Conservation (phyloP, 768 basidiomycete genomes). For the Pholiota microspora region DNA sequence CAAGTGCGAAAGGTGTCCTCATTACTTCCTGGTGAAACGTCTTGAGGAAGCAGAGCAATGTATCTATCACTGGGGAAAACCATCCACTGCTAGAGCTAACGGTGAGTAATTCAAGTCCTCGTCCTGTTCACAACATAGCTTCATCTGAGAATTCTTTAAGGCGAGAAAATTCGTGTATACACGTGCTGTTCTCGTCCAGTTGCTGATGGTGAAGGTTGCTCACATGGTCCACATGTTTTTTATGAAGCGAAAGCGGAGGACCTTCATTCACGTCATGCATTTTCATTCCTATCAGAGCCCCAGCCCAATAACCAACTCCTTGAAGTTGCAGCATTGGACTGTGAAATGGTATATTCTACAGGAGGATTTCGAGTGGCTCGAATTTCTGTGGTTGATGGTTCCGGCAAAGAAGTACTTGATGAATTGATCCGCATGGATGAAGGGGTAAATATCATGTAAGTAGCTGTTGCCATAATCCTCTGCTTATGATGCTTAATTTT, state of each 20-base stretch:
- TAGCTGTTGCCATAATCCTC: conserved; percentile 13
- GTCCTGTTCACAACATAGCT: not conserved
- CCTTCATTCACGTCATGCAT: conserved; percentile 75
- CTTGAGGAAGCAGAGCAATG: conserved; percentile 62
- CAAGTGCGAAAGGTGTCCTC: conserved; percentile 79
- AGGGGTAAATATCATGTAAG: conserved; percentile 74
- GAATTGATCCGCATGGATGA: conserved; percentile 80
- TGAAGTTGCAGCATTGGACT: conserved; percentile 88
- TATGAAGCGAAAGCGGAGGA: conserved; percentile 66
- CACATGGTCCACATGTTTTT: conserved; percentile 86
- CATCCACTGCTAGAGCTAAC: conserved; percentile 56
- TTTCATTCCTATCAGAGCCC: conserved; percentile 45
- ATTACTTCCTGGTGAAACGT: conserved; percentile 66
- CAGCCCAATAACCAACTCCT: conserved; percentile 34
- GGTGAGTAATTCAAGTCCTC: conserved; percentile 42
- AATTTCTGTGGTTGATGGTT: conserved; percentile 83
- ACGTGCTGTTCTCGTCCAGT: conserved; percentile 76
- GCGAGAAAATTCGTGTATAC: conserved; percentile 66
- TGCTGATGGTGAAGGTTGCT: conserved; percentile 64
- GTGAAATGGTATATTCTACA: conserved; percentile 96
- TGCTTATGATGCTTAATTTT: not conserved
- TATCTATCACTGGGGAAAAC: conserved; percentile 80
- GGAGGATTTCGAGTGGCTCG: conserved; percentile 90
- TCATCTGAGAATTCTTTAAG: conserved; percentile 31
- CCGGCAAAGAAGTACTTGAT: conserved; percentile 76